Evolutionary conservation across 2,329 filamentous ascomycete genomes (phyloP).

Genomic region (Fusarium domesticum): DNA sequence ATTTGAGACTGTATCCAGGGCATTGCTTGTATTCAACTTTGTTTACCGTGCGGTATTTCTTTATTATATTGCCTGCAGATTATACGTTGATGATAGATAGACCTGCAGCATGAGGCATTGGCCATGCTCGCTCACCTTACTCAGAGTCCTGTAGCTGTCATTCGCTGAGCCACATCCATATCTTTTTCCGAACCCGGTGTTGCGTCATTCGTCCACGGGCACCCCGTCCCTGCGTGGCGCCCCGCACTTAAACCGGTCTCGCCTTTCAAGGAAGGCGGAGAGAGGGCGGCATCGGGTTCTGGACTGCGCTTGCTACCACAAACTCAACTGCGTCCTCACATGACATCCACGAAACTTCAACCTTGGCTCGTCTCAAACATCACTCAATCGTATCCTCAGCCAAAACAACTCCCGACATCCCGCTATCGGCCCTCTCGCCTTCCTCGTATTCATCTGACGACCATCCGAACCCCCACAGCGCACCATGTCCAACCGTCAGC

Average conservation of each 20-base stretch:
- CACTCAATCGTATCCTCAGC: neutral
- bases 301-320: slow-evolving; percentile 7
- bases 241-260: no score
- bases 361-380: neutral
- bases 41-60: no score
- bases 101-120: no score
- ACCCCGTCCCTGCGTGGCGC: slow-evolving; percentile 14
- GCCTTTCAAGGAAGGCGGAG: neutral
- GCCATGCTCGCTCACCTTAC: no score
- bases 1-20: no score
- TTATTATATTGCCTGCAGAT: no score
- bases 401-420: neutral
- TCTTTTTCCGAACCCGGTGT: slow-evolving; percentile 16
- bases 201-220: slow-evolving; percentile 23
- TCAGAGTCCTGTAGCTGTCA: slow-evolving; percentile 10
- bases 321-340: no score
- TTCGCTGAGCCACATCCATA: slow-evolving; percentile 5
- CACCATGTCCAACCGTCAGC: slow-evolving; percentile 58
- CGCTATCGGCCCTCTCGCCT: neutral
- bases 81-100: no score
- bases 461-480: neutral
- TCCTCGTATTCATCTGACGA: neutral
- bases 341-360: slow-evolving; percentile 13
- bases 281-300: slow-evolving; percentile 9
- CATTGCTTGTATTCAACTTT: no score